These are phyloP conservation scores for Penicillium taxi DNA, from an alignment of 495 filamentous ascomycete species.

Conservation along the genomic window DNA sequence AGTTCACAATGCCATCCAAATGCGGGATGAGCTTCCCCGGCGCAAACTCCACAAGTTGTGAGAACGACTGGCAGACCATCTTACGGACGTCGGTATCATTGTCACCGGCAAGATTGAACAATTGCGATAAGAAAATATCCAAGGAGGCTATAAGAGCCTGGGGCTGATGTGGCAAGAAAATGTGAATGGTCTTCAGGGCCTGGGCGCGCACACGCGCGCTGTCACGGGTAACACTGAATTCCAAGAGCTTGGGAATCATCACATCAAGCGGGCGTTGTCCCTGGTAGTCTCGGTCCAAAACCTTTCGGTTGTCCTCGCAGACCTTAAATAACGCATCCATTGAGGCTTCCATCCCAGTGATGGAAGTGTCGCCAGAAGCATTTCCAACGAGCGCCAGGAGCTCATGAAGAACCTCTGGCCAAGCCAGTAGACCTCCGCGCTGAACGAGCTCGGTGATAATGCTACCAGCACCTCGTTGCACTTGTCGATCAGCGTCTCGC, in stretches of 20 bases:
- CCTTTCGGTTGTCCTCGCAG: slow-evolving; percentile 88
- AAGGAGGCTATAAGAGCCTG: slow-evolving; percentile 68
- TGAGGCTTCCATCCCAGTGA: slow-evolving; percentile 78
- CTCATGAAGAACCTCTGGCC: slow-evolving; percentile 83
- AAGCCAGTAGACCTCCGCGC: slow-evolving; percentile 76
- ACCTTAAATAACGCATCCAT: slow-evolving; percentile 91
- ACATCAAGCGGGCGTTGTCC: slow-evolving; percentile 80
- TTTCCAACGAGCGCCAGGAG: slow-evolving; percentile 70
- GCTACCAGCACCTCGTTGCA: slow-evolving; percentile 82
- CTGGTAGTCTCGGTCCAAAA: slow-evolving; percentile 76
- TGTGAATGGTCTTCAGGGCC: slow-evolving; percentile 77
- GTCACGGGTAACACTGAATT: slow-evolving; percentile 70
- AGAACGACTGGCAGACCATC: slow-evolving; percentile 88
- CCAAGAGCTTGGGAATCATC: slow-evolving; percentile 83
- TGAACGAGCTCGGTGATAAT: slow-evolving; percentile 92
- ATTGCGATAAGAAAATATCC: slow-evolving; percentile 67
- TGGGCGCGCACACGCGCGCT: slow-evolving; percentile 66
- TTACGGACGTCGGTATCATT: slow-evolving; percentile 68
- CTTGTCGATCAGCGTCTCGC: slow-evolving; percentile 71
- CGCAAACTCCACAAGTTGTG: slow-evolving; percentile 81
- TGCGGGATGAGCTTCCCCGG: slow-evolving; percentile 87
- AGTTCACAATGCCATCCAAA: slow-evolving; percentile 82
- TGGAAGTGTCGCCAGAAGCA: slow-evolving; percentile 53
- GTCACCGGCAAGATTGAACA: slow-evolving; percentile 76
- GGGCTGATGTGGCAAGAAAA: slow-evolving; percentile 77